Evolutionary conservation across 225 moss, liverwort and hornwort genomes (phyloP).

Genomic region (Ulota crispa): DNA sequence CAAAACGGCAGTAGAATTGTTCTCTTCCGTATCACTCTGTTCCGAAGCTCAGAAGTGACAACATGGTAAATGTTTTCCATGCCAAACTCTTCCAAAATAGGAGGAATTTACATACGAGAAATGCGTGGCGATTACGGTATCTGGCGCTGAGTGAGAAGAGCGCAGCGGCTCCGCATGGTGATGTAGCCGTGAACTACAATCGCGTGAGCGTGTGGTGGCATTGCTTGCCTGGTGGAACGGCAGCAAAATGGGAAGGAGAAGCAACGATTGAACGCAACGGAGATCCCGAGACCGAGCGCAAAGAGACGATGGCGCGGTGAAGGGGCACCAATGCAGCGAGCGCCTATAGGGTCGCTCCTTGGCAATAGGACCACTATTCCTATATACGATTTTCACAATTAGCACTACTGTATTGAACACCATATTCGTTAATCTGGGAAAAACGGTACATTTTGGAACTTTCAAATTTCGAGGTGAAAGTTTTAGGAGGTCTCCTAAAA

Average conservation of each 20-base stretch:
- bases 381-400: too few relatives aligned
- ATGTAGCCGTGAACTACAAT: not conserved
- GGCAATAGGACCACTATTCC: not conserved
- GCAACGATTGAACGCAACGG: not conserved
- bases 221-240: not conserved
- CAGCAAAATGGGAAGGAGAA: not conserved
- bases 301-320: constrained; percentile 22
- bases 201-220: not conserved
- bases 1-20: not conserved
- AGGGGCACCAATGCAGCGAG: constrained; percentile 20
- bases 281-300: not conserved
- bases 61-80: not conserved
- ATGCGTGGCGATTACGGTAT: constrained; percentile 16
- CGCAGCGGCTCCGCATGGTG: not conserved
- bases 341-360: constrained; percentile 10
- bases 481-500: too few relatives aligned
- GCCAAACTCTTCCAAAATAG: not conserved
- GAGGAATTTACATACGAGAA: not conserved
- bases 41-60: not conserved
- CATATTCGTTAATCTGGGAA: too few relatives aligned
- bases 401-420: too few relatives aligned
- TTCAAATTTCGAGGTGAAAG: too few relatives aligned
- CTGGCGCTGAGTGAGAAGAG: not conserved
- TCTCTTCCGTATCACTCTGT: not conserved
- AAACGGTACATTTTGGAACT: too few relatives aligned